A percentile compares a stretch with the other conserved stretches of the same genome.
Evolutionary conservation across 2,329 filamentous ascomycete genomes (phyloP).

Genomic region (Botryosphaeria agaves): DNA sequence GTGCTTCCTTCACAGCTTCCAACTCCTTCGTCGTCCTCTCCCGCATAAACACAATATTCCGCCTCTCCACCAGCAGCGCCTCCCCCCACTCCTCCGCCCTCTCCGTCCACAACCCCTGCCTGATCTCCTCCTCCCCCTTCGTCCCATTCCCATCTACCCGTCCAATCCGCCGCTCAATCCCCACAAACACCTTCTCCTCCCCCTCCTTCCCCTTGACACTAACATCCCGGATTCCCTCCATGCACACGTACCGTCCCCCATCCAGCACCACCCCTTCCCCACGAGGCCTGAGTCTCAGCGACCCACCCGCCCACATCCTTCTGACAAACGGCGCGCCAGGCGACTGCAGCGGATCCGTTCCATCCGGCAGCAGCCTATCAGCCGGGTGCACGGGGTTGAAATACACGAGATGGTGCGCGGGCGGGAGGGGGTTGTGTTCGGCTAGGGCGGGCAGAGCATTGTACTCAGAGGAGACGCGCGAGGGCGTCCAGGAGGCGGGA

Average conservation of each 20-base stretch:
- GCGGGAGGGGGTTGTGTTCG: constrained; percentile 27
- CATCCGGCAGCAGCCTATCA: constrained; percentile 54
- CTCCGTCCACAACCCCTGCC: constrained; percentile 24
- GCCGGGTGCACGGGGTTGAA: constrained; percentile 56
- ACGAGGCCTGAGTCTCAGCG: constrained; percentile 25
- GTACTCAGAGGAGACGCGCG: too few relatives aligned
- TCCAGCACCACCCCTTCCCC: constrained; percentile 10
- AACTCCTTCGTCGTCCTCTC: constrained; percentile 24
- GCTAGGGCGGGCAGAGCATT: constrained; percentile 17
- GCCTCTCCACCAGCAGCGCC: constrained; percentile 35
- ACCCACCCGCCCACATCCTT: constrained; percentile 81
- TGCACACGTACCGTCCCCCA: constrained; percentile 22
- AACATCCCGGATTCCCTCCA: constrained; percentile 30
- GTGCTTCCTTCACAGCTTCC: constrained; percentile 8
- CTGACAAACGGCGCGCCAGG: constrained; percentile 56
- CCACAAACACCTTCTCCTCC: constrained; percentile 41
- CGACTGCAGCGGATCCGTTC: constrained; percentile 64
- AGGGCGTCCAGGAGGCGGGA: constrained; percentile 14
- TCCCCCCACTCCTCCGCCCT: constrained; percentile 24
- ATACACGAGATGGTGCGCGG: constrained; percentile 71
- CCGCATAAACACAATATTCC: constrained; percentile 48
- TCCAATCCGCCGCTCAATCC: constrained; percentile 36
- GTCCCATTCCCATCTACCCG: constrained; percentile 9
- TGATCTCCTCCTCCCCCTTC: constrained; percentile 15
- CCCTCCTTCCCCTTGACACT: constrained; percentile 31